Percentiles rank a stretch among this genome's conserved stretches.
phyloP scores from a whole-genome alignment of 1,284 basidiomycete species.

The Moniliophthora roreri region DNA sequence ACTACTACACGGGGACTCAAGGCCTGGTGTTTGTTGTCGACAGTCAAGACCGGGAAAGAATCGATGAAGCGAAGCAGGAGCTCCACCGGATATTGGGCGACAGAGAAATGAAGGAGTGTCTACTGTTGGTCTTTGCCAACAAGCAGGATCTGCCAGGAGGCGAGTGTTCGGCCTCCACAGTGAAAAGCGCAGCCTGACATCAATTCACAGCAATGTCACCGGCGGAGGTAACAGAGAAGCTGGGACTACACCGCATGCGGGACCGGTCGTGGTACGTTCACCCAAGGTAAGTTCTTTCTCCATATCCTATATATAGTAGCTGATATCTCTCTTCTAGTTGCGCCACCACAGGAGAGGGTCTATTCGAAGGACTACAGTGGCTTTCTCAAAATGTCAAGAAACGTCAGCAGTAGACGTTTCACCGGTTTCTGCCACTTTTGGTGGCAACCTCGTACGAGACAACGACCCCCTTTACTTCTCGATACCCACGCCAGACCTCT shows the following conservation, averaged over 20 bases:
- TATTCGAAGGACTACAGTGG: conserved; percentile 96
- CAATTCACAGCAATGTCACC: conserved; percentile 86
- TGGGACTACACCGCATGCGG: conserved; percentile 94
- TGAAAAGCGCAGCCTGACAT: conserved; percentile 9
- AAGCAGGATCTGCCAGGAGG: conserved; percentile 99
- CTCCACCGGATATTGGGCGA: conserved; percentile 96
- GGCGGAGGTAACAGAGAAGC: conserved; percentile 97
- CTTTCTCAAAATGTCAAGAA: conserved; percentile 95
- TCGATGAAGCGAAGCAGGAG: conserved; percentile 97
- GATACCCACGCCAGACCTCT: background rate
- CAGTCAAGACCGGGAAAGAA: conserved; percentile 89
- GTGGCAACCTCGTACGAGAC: conserved; percentile 12
- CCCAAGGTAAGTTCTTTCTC: conserved; percentile 69
- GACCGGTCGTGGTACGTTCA: conserved; percentile 99
- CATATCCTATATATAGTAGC: conserved; percentile 3
- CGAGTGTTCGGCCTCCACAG: conserved; percentile 39
- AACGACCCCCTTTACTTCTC: conserved; percentile 18
- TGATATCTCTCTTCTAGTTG: conserved; percentile 52
- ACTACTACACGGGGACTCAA: conserved; percentile 99
- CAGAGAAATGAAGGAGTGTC: conserved; percentile 97
- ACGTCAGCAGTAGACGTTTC: conserved; percentile 59
- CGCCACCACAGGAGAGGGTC: conserved; percentile 93
- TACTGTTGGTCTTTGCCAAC: conserved; percentile 97
- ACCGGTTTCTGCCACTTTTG: conserved; percentile 10
- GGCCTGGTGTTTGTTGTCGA: conserved; percentile 97